These are phyloP conservation scores for Beverwykella pulmonaria DNA, from an alignment of 495 filamentous ascomycete species.

Conservation along the genomic window DNA sequence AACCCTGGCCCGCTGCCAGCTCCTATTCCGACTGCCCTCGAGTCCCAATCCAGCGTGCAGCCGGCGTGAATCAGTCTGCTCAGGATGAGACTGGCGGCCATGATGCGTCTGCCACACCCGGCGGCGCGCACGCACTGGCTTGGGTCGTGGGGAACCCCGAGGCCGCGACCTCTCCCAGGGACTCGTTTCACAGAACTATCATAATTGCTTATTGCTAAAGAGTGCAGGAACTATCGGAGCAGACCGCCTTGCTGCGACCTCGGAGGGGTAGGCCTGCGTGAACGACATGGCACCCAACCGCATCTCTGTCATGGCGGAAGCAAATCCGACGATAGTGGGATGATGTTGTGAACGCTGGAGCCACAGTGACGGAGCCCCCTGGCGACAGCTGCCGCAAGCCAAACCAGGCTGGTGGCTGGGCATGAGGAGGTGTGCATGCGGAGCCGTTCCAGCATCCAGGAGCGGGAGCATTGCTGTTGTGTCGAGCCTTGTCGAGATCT, in stretches of 20 bases:
- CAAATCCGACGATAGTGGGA: slow-evolving; percentile 17
- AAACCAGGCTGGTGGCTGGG: slow-evolving; percentile 34
- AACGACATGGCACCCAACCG: slow-evolving; percentile 11
- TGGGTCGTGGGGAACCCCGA: neutral
- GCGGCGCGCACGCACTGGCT: slow-evolving; percentile 4
- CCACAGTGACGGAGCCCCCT: slow-evolving; percentile 9
- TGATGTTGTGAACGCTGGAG: slow-evolving; percentile 27
- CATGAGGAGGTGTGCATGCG: slow-evolving; percentile 11
- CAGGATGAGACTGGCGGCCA: slow-evolving; percentile 18
- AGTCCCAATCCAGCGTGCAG: slow-evolving; percentile 9
- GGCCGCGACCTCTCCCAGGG: slow-evolving; percentile 16
- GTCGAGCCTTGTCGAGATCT: slow-evolving; percentile 9
- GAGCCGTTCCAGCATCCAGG: slow-evolving; percentile 23
- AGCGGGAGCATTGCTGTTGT: slow-evolving; percentile 12
- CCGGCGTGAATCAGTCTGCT: neutral
- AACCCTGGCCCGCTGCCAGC: slow-evolving; percentile 10
- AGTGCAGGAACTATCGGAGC: slow-evolving; percentile 24
- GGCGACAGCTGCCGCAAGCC: slow-evolving; percentile 29
- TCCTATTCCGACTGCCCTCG: slow-evolving; percentile 1
- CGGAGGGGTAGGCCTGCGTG: slow-evolving; percentile 20
- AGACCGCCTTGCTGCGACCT: slow-evolving; percentile 5
- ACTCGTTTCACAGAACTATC: slow-evolving; percentile 16
- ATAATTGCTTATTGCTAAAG: slow-evolving; percentile 15
- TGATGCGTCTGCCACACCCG: slow-evolving; percentile 31
- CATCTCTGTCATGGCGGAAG: neutral